Evolutionary conservation across 495 filamentous ascomycete species (phyloP).

Genomic region (Apodospora peruviana): DNA sequence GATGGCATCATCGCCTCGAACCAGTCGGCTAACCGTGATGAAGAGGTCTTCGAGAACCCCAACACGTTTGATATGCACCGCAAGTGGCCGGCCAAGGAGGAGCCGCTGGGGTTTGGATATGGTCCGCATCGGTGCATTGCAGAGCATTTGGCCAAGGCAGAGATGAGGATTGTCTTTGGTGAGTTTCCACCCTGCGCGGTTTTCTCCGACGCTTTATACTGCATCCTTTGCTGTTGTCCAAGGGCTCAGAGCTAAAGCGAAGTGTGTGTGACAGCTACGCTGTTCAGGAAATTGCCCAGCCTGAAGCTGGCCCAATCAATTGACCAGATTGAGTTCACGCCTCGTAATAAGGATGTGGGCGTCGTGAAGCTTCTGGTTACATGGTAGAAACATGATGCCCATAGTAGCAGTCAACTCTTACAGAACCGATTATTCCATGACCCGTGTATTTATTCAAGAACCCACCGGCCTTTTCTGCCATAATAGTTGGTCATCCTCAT

Average conservation of each 20-base stretch:
- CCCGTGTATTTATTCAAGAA: too few species aligned
- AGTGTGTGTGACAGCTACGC: too few species aligned
- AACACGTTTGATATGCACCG: constrained; percentile 40
- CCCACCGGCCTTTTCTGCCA: too few species aligned
- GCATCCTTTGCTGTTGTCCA: too few species aligned
- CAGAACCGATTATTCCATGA: too few species aligned
- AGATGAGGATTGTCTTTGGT: neutral
- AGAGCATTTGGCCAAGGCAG: constrained; percentile 32
- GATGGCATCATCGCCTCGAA: constrained; percentile 44
- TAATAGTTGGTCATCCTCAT: too few species aligned
- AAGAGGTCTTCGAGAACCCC: constrained; percentile 34
- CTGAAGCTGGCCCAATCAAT: constrained; percentile 33
- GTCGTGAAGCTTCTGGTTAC: constrained; percentile 30
- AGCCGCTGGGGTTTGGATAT: constrained; percentile 39
- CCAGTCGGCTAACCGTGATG: constrained; percentile 42
- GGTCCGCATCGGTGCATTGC: constrained; percentile 41
- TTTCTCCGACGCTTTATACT: too few species aligned
- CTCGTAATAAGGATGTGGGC: constrained; percentile 32
- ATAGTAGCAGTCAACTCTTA: too few species aligned
- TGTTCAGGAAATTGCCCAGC: constrained; percentile 25
- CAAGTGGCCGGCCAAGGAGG: constrained; percentile 22
- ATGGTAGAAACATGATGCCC: neutral
- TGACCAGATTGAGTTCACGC: constrained; percentile 31
- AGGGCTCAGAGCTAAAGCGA: too few species aligned
- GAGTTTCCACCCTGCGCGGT: too few species aligned